phyloP scores from a whole-genome alignment of 2,329 filamentous ascomycete species.

The Hypoxylon sp. region DNA sequence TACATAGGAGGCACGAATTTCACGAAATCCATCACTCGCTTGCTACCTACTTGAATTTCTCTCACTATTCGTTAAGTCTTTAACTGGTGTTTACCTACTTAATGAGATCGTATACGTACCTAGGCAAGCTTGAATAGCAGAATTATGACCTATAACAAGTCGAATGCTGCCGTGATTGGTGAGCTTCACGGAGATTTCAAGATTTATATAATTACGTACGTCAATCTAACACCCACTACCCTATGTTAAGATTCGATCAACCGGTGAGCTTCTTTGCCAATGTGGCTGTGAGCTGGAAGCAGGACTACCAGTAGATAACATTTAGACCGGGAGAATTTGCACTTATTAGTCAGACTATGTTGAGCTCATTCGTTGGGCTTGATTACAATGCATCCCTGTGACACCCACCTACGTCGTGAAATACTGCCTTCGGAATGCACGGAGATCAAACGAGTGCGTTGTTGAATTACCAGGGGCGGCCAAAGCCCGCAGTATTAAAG shows the following conservation, averaged over 20 bases:
- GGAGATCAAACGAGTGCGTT: not conserved
- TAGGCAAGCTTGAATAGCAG: not conserved
- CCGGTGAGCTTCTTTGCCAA: slow-evolving; percentile 1
- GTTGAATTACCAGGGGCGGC: not conserved
- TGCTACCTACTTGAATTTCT: not conserved
- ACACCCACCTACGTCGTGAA: not conserved
- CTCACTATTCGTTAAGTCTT: not conserved
- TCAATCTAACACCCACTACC: not conserved
- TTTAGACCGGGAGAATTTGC: not conserved
- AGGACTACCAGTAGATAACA: no score
- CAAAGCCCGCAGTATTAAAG: not conserved
- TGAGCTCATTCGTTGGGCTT: not conserved
- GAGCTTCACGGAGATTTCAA: not conserved
- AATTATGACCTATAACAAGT: not conserved
- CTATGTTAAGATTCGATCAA: not conserved
- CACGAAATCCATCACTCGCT: not conserved
- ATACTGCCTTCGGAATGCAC: not conserved
- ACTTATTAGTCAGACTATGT: not conserved
- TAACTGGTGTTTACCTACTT: not conserved
- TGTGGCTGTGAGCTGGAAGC: no score
- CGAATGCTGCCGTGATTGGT: not conserved
- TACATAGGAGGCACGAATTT: not conserved
- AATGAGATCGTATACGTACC: not conserved
- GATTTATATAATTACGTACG: not conserved
- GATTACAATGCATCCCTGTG: not conserved